Percentiles rank a stretch among this genome's conserved stretches.
These are phyloP conservation scores for Litsea cubeba DNA, from an alignment of 164 flowering plant species.

Conservation along the genomic window DNA sequence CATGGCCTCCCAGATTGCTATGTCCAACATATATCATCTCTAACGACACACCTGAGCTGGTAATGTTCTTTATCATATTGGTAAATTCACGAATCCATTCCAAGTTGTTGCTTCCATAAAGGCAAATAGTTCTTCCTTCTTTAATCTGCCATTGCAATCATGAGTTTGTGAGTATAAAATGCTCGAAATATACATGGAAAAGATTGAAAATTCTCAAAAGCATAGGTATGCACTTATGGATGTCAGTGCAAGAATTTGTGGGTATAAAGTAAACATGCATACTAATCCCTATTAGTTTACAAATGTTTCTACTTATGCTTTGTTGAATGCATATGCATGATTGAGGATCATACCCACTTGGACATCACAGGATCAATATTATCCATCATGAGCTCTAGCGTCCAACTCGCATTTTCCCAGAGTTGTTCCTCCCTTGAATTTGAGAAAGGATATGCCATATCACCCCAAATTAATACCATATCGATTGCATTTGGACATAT, in stretches of 20 bases:
- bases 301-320: background rate
- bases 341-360: conserved; percentile 38
- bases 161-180: background rate
- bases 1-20: conserved; percentile 18
- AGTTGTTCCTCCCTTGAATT: conserved; percentile 51
- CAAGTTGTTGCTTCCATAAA: conserved; percentile 53
- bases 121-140: conserved; percentile 56
- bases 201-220: background rate
- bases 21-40: conserved; percentile 35
- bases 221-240: background rate
- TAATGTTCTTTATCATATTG: conserved; percentile 29
- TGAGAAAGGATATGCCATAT: conserved; percentile 69
- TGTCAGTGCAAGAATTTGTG: background rate
- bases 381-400: conserved; percentile 35
- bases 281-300: background rate
- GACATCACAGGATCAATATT: conserved; percentile 40
- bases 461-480: conserved; percentile 72
- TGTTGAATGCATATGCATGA: background rate
- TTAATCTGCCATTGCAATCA: conserved; percentile 40
- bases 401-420: conserved; percentile 57
- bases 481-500: conserved; percentile 51
- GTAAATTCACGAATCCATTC: conserved; percentile 64
- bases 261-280: background rate
- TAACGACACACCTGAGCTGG: conserved; percentile 32
- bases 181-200: background rate